Conservation (phyloP, 371 early-diverging fungal genomes). For the Cladochytrium tenue region DNA sequence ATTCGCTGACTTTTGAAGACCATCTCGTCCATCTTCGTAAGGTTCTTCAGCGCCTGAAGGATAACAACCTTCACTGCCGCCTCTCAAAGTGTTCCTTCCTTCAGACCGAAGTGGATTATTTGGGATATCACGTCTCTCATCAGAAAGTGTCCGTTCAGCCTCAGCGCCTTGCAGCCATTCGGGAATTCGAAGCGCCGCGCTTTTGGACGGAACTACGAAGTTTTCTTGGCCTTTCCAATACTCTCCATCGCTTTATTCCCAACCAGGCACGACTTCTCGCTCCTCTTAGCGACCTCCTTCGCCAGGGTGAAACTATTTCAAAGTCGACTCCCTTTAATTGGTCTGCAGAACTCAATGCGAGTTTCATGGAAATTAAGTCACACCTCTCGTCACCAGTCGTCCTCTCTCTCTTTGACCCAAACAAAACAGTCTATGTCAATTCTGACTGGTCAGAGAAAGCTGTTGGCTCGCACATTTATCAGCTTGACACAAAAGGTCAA, state of each 20-base stretch:
- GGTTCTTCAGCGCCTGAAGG: slow-evolving; percentile 37
- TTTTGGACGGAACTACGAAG: slow-evolving; percentile 8
- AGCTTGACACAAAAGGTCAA: slow-evolving; percentile 8
- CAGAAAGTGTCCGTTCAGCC: neutral
- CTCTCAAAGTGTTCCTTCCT: slow-evolving; percentile 5
- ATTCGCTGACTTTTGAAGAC: slow-evolving; percentile 29
- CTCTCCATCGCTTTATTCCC: slow-evolving; percentile 1
- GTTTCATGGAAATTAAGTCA: neutral
- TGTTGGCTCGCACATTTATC: slow-evolving; percentile 9
- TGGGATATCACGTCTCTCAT: slow-evolving; percentile 40
- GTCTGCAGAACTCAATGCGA: neutral
- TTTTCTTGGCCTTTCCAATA: slow-evolving; percentile 23
- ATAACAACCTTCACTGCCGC: slow-evolving; percentile 43
- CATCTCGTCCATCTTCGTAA: no score
- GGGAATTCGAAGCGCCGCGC: slow-evolving; percentile 7
- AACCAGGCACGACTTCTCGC: neutral
- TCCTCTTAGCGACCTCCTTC: slow-evolving; percentile 16
- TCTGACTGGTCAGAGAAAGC: slow-evolving; percentile 13
- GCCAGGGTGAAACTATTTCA: neutral
- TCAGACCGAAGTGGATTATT: slow-evolving; percentile 35
- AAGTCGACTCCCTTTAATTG: slow-evolving; percentile 7
- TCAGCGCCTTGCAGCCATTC: slow-evolving; percentile 6
- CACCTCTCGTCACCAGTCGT: neutral
- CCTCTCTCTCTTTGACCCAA: slow-evolving; percentile 14
- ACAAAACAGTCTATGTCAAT: slow-evolving; percentile 5